Percentiles rank a stretch among this genome's conserved stretches.
Conservation (phyloP, 2,329 filamentous ascomycete species). For the Ilyonectria robusta region DNA sequence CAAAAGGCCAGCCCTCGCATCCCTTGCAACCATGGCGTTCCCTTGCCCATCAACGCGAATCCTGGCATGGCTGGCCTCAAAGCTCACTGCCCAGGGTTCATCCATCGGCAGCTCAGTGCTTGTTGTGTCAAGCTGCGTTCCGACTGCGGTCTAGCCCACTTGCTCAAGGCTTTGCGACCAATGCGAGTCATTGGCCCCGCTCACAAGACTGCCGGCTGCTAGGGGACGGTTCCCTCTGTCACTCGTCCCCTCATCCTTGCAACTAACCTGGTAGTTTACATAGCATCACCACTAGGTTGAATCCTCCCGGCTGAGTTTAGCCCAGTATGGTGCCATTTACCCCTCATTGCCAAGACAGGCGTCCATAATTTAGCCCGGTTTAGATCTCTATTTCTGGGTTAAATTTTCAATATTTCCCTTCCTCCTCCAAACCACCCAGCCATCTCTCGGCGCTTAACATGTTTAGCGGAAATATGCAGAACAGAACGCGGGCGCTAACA, state of each 20-base stretch:
- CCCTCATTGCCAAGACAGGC: constrained; percentile 9
- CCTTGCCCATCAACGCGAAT: not conserved
- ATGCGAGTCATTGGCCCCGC: constrained; percentile 48
- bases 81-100: constrained; percentile 15
- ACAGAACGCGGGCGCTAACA: constrained; percentile 45
- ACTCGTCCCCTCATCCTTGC: constrained; percentile 19
- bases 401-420: constrained; percentile 40
- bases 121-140: constrained; percentile 14
- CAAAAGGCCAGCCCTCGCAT: constrained; percentile 1
- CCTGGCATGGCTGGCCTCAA: constrained; percentile 9
- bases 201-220: constrained; percentile 37
- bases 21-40: not conserved
- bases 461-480: constrained; percentile 35
- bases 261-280: constrained; percentile 5
- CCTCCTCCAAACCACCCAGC: constrained; percentile 12
- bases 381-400: constrained; percentile 45
- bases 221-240: constrained; percentile 18
- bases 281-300: not conserved
- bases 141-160: constrained; percentile 34
- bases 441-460: constrained; percentile 43
- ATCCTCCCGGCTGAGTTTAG: constrained; percentile 18
- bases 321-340: constrained; percentile 20
- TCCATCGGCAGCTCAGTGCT: constrained; percentile 7
- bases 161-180: constrained; percentile 40
- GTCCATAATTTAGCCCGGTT: constrained; percentile 29